These are phyloP conservation scores for Dipodascopsis tothii DNA, from an alignment of 805 yeast species.

Conservation along the genomic window DNA sequence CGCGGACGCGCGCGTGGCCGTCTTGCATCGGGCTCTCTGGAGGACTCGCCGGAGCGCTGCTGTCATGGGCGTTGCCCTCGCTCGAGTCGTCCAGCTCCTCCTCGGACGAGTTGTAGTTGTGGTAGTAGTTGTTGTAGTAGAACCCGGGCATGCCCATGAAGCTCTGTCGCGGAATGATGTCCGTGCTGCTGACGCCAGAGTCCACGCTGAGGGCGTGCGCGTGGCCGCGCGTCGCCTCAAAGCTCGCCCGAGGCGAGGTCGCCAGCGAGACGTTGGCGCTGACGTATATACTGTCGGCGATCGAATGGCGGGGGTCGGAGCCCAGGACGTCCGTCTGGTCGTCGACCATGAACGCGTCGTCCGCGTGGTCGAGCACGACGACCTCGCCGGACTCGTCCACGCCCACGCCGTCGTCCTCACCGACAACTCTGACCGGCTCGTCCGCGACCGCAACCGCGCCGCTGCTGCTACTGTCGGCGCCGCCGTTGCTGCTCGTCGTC, in stretches of 20 bases:
- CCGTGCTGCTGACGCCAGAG: neutral
- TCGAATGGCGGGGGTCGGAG: too few species aligned
- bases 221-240: too few species aligned
- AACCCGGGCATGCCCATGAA: constrained; percentile 16
- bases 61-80: neutral
- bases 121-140: constrained; percentile 7
- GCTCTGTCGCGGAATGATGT: constrained; percentile 1
- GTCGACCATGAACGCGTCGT: neutral
- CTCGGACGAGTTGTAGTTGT: constrained; percentile 19
- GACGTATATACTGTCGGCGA: too few species aligned
- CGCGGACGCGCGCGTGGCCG: too few species aligned
- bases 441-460: too few species aligned
- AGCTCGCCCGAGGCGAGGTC: too few species aligned
- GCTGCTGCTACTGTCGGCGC: too few species aligned
- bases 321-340: neutral
- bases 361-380: neutral
- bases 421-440: neutral
- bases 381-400: neutral
- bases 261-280: too few species aligned
- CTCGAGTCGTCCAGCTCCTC: constrained; percentile 19
- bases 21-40: neutral
- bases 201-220: neutral
- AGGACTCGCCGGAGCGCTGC: neutral
- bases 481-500: neutral
- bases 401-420: neutral